Base-by-base conservation (phyloP, 371 early-diverging fungal species). In the Rhizomucor miehei region DNA sequence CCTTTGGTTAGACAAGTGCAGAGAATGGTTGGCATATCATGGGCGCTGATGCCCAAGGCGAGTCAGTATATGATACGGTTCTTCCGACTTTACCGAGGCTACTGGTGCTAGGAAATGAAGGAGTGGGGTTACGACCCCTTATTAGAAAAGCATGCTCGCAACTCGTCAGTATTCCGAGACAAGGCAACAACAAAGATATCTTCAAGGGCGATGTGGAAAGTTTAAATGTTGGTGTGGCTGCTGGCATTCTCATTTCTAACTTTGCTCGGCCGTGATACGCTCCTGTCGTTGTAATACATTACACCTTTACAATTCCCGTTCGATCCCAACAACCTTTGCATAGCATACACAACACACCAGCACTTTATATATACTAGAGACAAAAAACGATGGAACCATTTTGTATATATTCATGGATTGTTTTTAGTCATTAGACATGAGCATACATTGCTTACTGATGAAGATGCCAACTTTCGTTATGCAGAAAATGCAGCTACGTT, bases 31-130 rank as follows among this genome's bases (percentile, higher is more conserved):
- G 84, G 87, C 54, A 69, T 16, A 56, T 83, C 8, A 56, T 71
- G 24, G 87, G 83, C n/a, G 83, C 83, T 6, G 77, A 67, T 34
- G 68, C 51, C 12, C 54, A 56, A 14, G 69, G 53, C 51, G 14
- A 50, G 60, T 23, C 51, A 13, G 51, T 35, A 0, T 10, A 50
- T 51, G 17, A 23, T 29, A 16, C 43, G n/a, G 9, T 13, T 16
- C 37, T n/a, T 10, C 9, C 46, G 13, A 53, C 34, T 13, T 34
- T 56, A 16, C 77, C 77, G 1, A 51, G 60, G 8, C 65, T 87
- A 20, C 61, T 87, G 10, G 88, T 87, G 0, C 55, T 87, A n/a
- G 88, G 88, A 1, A 84, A 77, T 51, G 88, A 87, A 66, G 88
- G 85, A 1, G 51, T 46, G 6, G 88, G 88, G 1, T 44, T 87